Conservation (phyloP, 768 basidiomycete genomes). For the Pluteus cervinus region DNA sequence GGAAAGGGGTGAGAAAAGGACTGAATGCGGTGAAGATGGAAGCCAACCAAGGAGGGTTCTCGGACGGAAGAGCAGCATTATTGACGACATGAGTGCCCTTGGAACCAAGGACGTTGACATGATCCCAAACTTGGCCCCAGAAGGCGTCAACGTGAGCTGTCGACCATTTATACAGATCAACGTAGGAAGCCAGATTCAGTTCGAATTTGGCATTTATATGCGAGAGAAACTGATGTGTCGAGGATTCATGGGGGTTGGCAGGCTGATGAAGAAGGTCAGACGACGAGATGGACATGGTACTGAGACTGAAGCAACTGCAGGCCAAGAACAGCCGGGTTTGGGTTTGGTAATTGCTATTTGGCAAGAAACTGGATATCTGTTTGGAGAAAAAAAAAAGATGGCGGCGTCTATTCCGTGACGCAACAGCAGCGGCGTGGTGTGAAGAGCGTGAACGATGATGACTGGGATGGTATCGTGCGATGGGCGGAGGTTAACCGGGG, state of each 20-base stretch:
- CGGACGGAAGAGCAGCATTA: constrained; percentile 40
- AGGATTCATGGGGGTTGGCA: constrained; percentile 31
- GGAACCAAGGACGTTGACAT: constrained; percentile 50
- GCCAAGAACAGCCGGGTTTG: too few relatives aligned
- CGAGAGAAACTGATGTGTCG: constrained; percentile 41
- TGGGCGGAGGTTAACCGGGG: too few relatives aligned
- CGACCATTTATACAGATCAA: constrained; percentile 67
- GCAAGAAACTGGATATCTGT: too few relatives aligned
- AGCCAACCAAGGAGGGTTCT: constrained; percentile 62
- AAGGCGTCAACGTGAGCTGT: constrained; percentile 52
- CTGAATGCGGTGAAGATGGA: constrained; percentile 6
- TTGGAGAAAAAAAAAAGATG: too few relatives aligned
- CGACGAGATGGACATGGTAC: too few relatives aligned
- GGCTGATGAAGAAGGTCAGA: constrained; percentile 45
- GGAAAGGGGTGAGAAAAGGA: constrained; percentile 7
- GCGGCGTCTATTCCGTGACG: too few relatives aligned
- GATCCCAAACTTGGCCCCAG: constrained; percentile 75
- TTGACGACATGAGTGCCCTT: constrained; percentile 62
- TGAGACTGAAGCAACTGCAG: too few relatives aligned
- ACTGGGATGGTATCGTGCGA: too few relatives aligned
- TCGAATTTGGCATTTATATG: constrained; percentile 42
- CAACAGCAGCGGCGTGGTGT: too few relatives aligned
- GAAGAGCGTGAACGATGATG: too few relatives aligned
- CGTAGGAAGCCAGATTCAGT: constrained; percentile 44
- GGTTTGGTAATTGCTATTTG: too few relatives aligned